Conservation (phyloP, 202 grass and related monocot genomes). For the Setaria italica region DNA sequence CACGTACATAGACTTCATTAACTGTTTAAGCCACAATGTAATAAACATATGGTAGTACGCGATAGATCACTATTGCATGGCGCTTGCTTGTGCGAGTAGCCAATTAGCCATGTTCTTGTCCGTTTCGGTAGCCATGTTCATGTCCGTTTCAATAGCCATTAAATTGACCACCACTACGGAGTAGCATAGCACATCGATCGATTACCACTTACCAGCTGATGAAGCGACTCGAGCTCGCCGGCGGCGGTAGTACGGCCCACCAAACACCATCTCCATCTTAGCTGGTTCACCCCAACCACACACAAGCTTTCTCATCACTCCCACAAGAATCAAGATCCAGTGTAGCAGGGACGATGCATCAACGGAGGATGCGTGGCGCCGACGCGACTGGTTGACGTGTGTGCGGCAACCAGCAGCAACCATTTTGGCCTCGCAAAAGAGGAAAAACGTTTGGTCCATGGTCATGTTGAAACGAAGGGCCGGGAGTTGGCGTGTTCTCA, state of each 20-base stretch:
- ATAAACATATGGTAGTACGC: too few relatives aligned
- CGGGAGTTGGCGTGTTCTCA: neutral
- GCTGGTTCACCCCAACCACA: neutral
- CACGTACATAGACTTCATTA: neutral
- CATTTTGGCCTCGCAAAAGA: conserved; percentile 37
- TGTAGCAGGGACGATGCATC: neutral
- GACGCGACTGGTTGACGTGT: conserved; percentile 30
- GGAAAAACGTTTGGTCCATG: conserved; percentile 32
- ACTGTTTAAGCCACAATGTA: neutral
- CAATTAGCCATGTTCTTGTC: neutral
- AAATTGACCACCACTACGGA: conserved; percentile 27
- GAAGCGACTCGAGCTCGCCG: neutral
- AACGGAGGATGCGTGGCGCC: neutral
- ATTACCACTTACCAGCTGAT: neutral
- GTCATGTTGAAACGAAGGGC: neutral
- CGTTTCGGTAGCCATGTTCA: conserved; percentile 3
- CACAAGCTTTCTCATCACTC: neutral
- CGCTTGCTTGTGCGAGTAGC: neutral
- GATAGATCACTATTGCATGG: neutral
- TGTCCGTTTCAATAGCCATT: neutral
- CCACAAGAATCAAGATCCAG: neutral
- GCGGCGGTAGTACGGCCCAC: neutral
- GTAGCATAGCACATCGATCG: neutral
- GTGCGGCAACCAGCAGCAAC: conserved; percentile 6
- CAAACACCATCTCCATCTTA: neutral